Percentiles rank a stretch among this genome's conserved stretches.
phyloP scores from a whole-genome alignment of 257 asterid genomes.

The Rehmannia glutinosa region DNA sequence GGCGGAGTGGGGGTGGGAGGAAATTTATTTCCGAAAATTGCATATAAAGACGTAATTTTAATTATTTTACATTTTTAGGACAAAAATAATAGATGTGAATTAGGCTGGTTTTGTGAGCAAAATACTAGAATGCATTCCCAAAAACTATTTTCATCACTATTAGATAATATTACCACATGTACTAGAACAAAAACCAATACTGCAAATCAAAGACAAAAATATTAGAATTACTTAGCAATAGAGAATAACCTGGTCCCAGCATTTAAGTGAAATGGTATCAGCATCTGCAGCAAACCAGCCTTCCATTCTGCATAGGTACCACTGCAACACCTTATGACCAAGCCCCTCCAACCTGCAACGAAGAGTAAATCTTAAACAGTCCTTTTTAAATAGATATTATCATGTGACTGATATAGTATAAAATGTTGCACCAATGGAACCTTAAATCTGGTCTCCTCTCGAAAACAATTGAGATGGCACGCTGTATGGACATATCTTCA shows the following conservation, averaged over 20 bases:
- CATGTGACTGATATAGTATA: not conserved
- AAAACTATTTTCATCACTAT: no score
- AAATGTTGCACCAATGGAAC: slow-evolving; percentile 21
- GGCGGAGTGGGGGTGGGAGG: no score
- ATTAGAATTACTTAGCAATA: not conserved
- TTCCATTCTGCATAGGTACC: slow-evolving; percentile 98
- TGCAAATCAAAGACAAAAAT: not conserved
- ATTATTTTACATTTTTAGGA: not conserved
- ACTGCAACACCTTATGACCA: slow-evolving; percentile 77
- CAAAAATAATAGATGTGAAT: not conserved
- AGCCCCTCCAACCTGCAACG: slow-evolving; percentile 73
- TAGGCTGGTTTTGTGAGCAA: not conserved
- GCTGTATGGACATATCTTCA: slow-evolving; percentile 78
- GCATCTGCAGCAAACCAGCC: slow-evolving; percentile 99
- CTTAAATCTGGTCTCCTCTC: slow-evolving; percentile 88
- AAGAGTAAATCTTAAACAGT: not conserved
- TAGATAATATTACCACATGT: not conserved
- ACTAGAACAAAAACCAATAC: no score
- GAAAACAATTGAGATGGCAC: slow-evolving; percentile 74
- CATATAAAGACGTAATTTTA: no score
- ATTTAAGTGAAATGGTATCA: slow-evolving; percentile 82
- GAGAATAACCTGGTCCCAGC: slow-evolving; percentile 86
- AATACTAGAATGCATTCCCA: no score
- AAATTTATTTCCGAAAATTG: no score
- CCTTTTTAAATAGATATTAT: not conserved